Base-by-base conservation (phyloP, 805 yeast genomes). In the Debaryomyces maramus region DNA sequence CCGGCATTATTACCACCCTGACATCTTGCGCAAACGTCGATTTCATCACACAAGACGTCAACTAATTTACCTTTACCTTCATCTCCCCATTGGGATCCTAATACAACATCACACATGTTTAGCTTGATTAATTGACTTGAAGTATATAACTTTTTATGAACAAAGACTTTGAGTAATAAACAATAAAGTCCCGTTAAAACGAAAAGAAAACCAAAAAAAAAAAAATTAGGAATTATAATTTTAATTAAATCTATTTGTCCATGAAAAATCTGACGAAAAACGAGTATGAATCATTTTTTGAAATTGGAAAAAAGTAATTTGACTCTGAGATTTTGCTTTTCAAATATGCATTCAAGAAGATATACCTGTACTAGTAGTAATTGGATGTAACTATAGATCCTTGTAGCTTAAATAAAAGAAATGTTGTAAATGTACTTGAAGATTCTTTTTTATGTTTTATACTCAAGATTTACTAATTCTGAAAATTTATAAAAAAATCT, bases 1-100 rank as follows among this genome's bases (percentile, higher is more conserved):
- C 99, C 99, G 20, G 99, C 99, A 62, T 93, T 93, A 75, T 93
- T 93, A 60, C 99, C 99, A 67, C 99, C 99, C 62, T 85, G 90
- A 70, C 98, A 91, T 64, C 99, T 80, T 20, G 98, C 97, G 64
- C 97, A 95, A 30, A 93, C 91, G 53, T 93, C 98, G 55, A 93
- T 85, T 51, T 88, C 82, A 57, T 91, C 98, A 68, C 98, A 95
- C 38, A 93, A 77, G 41, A 93, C 73, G 63, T 93, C 99, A 36
- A 93, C 99, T 43, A 93, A 78, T 68, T 93, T 93, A 43, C 99
- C 99, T 64, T 93, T 93, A 62, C 99, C 99, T 80, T 93, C 99
- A 62, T 93, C 99, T 50, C 99, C 99, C 99, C 99, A 93, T 70
- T 93, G 99, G 68, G 98, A 74, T 44, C 99, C 99, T 57, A 93